Evolutionary conservation across 495 filamentous ascomycete genomes (phyloP), one percentile per base, ranked within the genome.

Genomic region (Lasiosphaeriaceae sp.): DNA sequence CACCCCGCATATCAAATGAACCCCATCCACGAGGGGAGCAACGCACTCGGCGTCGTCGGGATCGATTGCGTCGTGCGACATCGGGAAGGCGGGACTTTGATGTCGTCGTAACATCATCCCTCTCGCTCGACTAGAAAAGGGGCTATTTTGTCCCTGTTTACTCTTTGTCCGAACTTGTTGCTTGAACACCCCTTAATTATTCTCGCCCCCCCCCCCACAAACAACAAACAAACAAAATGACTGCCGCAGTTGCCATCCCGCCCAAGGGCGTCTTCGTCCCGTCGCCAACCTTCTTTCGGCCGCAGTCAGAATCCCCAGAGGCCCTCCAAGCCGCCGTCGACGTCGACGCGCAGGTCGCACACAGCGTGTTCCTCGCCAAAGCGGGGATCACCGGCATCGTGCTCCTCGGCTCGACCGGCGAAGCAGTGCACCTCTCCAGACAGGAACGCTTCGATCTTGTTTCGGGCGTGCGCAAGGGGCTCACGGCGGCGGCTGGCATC

Each of bases 401-500:
- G 2, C 71, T 89, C 9, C 77, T 90, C 17, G 87, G 87, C 8
- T 81, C 76, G 37, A 89, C 84, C 0, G 87, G 87, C 52, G 87
- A 90, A 65, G 86, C 86, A 0, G 75, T 89, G 6, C 85, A 88
- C 65, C 71, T 89, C 6, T 75, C 83, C 0, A 74, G 75, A n/a
- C 45, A 66, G 19, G 87, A 90, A 59, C 82, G 86, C 17, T 74
- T 65, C 50, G 65, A 75, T 14, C 73, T 89, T n/a, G 65, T 89
- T 20, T 66, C 72, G 3, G 68, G 71, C 23, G 79, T 86, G 1
- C 76, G 83, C 22, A 64, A 73, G 47, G 76, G 76, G 17, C 71
- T 86, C 23, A 81, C 29, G 68, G 68, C 1, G 81, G 74, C 8
- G 86, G 86, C 3, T 86, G 75, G 67, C 71, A n/a, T n/a, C n/a